phyloP scores from a whole-genome alignment of 441 rosid species.

The Metrosideros polymorpha region DNA sequence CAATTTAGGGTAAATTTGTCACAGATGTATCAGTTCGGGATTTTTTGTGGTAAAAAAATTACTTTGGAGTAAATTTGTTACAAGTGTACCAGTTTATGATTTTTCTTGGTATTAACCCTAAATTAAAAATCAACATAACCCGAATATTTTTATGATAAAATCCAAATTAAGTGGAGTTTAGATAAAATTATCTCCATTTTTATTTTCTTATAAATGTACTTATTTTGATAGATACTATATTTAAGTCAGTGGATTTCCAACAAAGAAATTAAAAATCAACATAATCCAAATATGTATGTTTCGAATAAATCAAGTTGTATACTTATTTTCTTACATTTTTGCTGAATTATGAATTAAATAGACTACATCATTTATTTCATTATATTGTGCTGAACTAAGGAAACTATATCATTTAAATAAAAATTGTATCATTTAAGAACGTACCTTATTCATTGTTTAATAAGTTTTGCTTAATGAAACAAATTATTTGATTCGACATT shows the following conservation, averaged over 20 bases:
- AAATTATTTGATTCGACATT: not conserved
- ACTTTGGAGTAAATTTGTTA: too few relatives aligned
- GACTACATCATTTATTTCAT: not conserved
- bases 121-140: too few relatives aligned
- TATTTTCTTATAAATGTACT: too few relatives aligned
- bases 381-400: not conserved
- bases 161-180: too few relatives aligned
- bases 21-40: too few relatives aligned
- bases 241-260: not conserved
- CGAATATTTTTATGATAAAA: too few relatives aligned
- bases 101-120: too few relatives aligned
- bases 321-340: not conserved
- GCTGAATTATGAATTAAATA: not conserved
- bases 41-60: too few relatives aligned
- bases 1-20: too few relatives aligned
- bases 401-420: not conserved
- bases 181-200: too few relatives aligned
- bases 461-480: not conserved
- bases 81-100: too few relatives aligned
- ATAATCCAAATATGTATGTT: not conserved
- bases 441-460: not conserved
- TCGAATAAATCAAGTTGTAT: not conserved
- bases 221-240: too few relatives aligned
- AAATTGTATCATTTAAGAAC: not conserved
- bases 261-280: not conserved